Evolutionary conservation across 1,284 basidiomycete species (phyloP).

Genomic region (Rhodotorula mucilaginosa): DNA sequence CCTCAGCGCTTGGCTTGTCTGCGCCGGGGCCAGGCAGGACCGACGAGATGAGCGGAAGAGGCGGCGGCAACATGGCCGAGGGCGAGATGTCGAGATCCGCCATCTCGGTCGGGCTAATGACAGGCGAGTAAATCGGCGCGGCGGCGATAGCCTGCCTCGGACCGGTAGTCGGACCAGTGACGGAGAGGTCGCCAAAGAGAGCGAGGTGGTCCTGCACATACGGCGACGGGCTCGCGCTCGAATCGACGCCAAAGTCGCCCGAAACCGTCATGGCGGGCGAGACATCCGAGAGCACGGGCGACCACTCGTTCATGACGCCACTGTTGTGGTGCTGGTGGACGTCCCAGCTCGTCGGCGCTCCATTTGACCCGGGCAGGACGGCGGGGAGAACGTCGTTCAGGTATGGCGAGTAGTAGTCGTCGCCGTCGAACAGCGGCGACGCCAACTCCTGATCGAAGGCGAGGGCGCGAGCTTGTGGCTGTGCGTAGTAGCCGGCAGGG

Average conservation of each 20-base stretch:
- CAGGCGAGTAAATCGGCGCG: slow-evolving; percentile 5
- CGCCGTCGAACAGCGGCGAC: slow-evolving; percentile 13
- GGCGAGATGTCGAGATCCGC: slow-evolving; percentile 9
- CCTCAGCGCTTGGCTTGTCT: not conserved
- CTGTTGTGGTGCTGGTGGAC: not conserved
- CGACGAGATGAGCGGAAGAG: not conserved
- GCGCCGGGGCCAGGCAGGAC: not conserved
- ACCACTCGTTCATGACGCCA: not conserved
- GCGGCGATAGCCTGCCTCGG: not conserved
- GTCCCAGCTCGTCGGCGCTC: not conserved
- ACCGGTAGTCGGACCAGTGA: not conserved
- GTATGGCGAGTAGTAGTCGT: not conserved
- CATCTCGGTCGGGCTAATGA: slow-evolving; percentile 1
- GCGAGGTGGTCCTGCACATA: not conserved
- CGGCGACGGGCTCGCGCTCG: not conserved
- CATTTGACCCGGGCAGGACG: not conserved
- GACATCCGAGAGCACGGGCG: not conserved
- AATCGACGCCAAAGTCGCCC: not conserved
- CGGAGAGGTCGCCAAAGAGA: not conserved
- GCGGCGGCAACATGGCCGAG: not conserved
- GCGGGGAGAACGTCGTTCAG: not conserved
- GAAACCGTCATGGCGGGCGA: not conserved
- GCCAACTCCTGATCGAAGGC: slow-evolving; percentile 12
- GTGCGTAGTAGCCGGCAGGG: not conserved
- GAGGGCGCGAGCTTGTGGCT: slow-evolving; percentile 2